A percentile compares a stretch with the other conserved stretches of the same genome.
phyloP scores from a whole-genome alignment of 495 filamentous ascomycete genomes.

The Trichoderma parareesei region DNA sequence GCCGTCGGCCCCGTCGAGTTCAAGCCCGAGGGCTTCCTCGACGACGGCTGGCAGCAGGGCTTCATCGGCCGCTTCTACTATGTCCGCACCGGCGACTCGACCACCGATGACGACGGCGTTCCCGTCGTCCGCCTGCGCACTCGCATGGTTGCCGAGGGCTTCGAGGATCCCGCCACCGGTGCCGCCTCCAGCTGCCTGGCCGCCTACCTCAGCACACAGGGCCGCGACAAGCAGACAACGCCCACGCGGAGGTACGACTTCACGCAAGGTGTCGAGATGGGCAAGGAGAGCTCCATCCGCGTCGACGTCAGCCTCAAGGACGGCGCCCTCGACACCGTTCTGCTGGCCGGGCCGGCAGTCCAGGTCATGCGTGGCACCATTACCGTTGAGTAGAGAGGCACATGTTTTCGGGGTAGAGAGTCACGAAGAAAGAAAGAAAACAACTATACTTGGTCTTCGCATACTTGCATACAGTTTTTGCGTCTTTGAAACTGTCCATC shows the following conservation, averaged over 20 bases:
- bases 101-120: conserved; percentile 20
- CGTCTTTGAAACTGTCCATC: conserved; percentile 1
- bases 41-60: conserved; percentile 49
- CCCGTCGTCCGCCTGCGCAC: conserved; percentile 29
- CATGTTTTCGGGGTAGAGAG: conserved; percentile 13
- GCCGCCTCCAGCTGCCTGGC: conserved; percentile 52
- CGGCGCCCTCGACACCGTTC: conserved; percentile 42
- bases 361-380: conserved; percentile 46
- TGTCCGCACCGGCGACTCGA: conserved; percentile 26
- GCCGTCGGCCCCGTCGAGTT: conserved; percentile 23
- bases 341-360: conserved; percentile 49
- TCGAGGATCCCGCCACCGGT: conserved; percentile 66
- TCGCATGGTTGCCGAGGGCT: conserved; percentile 47
- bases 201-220: conserved; percentile 47
- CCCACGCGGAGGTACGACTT: conserved; percentile 37
- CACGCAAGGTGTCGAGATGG: conserved; percentile 76
- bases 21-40: conserved; percentile 29
- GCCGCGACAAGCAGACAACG: conserved; percentile 19
- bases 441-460: background rate
- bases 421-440: background rate
- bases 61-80: conserved; percentile 52
- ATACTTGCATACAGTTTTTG: background rate
- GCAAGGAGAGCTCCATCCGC: conserved; percentile 49
- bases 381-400: conserved; percentile 16
- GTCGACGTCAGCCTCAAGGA: conserved; percentile 33